Base-by-base conservation (phyloP, 257 asterid genomes). In the Mentha longifolia region DNA sequence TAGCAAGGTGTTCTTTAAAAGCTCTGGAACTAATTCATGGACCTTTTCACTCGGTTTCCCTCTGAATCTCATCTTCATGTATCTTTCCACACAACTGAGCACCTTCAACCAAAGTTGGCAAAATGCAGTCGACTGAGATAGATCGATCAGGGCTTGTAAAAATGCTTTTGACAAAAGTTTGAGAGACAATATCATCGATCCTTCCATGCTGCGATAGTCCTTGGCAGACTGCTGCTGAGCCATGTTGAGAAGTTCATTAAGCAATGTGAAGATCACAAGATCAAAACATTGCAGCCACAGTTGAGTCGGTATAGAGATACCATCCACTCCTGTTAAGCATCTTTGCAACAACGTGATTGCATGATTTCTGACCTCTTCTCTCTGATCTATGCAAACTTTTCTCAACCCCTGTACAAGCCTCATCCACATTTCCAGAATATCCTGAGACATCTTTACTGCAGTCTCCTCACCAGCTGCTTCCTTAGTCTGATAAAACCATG, bases 391-490 rank as follows among this genome's bases (percentile, higher is more conserved):
- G 47, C 97, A 89, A 9, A 94, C 92, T 77, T 88, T 91, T 61
- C 92, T 84, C 39, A 94, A 77, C 50, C 92, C 96, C 74, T 89
- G 97, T 5, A 91, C 81, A 74, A 91, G 87, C 82, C 98, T 86
- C 87, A 89, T 73, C 98, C 98, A 94, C 98, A 94, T 94, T 67
- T 94, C 97, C 33, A 88, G 81, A 76, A 93, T 88, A 75, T 88
- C 97, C 79, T 84, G 86, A 42, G 91, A 86, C 89, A 93, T 79
- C 78, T 89, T 89, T n/a, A 61, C 19, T 17, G 83, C 85, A 56
- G 86, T 94, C 74, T 87, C 97, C 79, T 83, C 92, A 6, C 69
- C 86, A 12, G 75, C 83, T 41, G 31, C 31, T 28, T 28, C 31
- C 31, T 28, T 28, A 28, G 31, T 28, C 31, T 28, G 31, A 28